phyloP scores from a whole-genome alignment of 805 yeast species.

The Zygotorulaspora florentina region DNA sequence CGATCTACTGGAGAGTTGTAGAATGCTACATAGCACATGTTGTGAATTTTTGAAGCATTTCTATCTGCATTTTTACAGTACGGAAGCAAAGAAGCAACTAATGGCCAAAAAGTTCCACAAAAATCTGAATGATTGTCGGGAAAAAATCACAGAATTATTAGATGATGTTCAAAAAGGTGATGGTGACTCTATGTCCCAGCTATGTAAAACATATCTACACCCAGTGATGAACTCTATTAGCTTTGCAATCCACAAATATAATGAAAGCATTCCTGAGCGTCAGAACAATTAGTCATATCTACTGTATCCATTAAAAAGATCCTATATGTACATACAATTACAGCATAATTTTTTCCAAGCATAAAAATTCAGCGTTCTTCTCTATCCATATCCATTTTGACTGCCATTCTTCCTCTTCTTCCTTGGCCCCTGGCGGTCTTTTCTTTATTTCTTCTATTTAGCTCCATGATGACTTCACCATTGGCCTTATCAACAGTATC shows the following conservation, averaged over 20 bases:
- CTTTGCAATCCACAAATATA: conserved; percentile 46
- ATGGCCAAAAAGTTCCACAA: conserved; percentile 44
- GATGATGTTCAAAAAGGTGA: conserved; percentile 30
- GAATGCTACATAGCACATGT: conserved; percentile 66
- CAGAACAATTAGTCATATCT: neutral
- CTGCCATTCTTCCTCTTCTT: conserved; percentile 36
- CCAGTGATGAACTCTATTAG: conserved; percentile 45
- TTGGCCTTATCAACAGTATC: conserved; percentile 88
- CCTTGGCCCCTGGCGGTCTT: conserved; percentile 41
- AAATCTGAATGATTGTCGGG: conserved; percentile 45
- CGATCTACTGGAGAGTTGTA: conserved; percentile 45
- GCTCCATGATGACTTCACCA: conserved; percentile 74
- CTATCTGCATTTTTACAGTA: conserved; percentile 58
- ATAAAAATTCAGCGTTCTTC: conserved; percentile 37
- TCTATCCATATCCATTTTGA: conserved; percentile 44
- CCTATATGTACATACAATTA: neutral
- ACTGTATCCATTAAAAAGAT: neutral
- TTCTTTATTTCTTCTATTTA: conserved; percentile 67
- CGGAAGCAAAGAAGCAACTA: conserved; percentile 42
- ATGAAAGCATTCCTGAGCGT: conserved; percentile 19
- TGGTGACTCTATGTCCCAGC: conserved; percentile 27
- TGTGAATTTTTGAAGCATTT: conserved; percentile 73
- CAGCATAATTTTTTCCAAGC: neutral
- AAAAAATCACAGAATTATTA: conserved; percentile 36
- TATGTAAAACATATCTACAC: conserved; percentile 36